Base-by-base conservation (phyloP, 2,329 filamentous ascomycete species). In the Fusarium longipes region DNA sequence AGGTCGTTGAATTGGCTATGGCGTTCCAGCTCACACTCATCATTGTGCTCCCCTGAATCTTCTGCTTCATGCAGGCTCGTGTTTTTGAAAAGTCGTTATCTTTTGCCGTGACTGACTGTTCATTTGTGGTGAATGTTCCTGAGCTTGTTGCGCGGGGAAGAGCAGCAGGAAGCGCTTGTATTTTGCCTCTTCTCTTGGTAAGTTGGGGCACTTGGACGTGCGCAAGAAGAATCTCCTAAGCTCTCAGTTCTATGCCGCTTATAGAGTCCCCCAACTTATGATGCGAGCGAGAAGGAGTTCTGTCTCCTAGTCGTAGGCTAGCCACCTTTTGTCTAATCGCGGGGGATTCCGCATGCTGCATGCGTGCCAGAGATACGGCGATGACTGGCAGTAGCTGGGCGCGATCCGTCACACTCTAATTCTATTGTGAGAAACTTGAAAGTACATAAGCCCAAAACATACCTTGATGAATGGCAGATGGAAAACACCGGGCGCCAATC, bases 381-480 rank as follows among this genome's bases (percentile, higher is more conserved):
- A 80, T 76, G 9, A 70, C 62, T 0, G 74, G 65, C 4, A 78
- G 44, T 9, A 77, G 56, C 14, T 59, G 65, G 20, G 72, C 71
- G 20, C 73, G 74, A 4, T 72, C 67, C 12, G 69, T 65, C 35
- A 79, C 32, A 9, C 47, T 50, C 77, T 78, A 12, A 44, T 36
- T 6, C 14, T 29, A 18, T 17, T 6, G 18, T 74, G 29, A 74
- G 66, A 9, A 18, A 15, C 14, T n/a, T 14, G 20, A 14, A 17
- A 2, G 7, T 27, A 8, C n/a, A 29, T 18, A 20, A 7, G 10
- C 14, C 7, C 10, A 8, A 33, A 4, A 20, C 57, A 33, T 70
- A 79, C 79, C 65, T 74, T 74, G 14, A 80, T 68, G 67, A 79
- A 79, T 17, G 71, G 65, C 25, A 77, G 67, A 48, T 79, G 67